Conservation (phyloP, 305 asterid species). For the Rubia balearica region DNA sequence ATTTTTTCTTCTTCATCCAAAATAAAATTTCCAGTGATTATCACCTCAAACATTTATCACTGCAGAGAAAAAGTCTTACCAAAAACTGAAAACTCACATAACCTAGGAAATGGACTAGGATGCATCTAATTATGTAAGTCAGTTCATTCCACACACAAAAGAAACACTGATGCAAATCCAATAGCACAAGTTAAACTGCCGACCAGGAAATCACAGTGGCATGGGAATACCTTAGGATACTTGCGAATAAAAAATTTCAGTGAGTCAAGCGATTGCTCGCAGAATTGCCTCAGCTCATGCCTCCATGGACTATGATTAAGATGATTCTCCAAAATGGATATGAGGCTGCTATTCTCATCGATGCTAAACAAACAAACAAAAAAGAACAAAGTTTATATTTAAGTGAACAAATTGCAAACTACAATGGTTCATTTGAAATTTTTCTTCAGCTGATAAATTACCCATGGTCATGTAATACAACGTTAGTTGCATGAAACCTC, state of each 20-base stretch:
- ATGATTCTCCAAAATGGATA: constrained; percentile 58
- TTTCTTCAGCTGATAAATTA: constrained; percentile 28
- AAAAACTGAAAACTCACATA: not conserved
- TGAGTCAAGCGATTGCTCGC: constrained; percentile 46
- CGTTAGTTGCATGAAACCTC: constrained; percentile 67
- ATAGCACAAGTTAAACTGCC: not conserved
- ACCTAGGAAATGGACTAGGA: not conserved
- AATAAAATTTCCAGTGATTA: too few species aligned
- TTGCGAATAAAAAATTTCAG: constrained; percentile 68
- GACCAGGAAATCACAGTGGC: constrained; percentile 9
- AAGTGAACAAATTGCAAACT: constrained; percentile 5
- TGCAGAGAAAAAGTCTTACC: too few species aligned
- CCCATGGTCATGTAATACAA: constrained; percentile 69
- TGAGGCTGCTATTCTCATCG: constrained; percentile 46
- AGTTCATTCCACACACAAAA: not conserved
- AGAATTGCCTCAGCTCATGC: constrained; percentile 57
- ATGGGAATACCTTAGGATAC: constrained; percentile 50
- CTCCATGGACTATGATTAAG: constrained; percentile 74
- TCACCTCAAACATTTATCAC: too few species aligned
- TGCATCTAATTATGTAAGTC: not conserved
- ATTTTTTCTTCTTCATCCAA: too few species aligned
- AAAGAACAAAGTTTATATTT: not conserved
- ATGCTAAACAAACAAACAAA: constrained; percentile 38
- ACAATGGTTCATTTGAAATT: not conserved
- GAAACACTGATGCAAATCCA: not conserved